A percentile compares a stretch with the other conserved stretches of the same genome.
Conservation (phyloP, 2,329 filamentous ascomycete genomes). For the Plectosphaerella cucumerina region DNA sequence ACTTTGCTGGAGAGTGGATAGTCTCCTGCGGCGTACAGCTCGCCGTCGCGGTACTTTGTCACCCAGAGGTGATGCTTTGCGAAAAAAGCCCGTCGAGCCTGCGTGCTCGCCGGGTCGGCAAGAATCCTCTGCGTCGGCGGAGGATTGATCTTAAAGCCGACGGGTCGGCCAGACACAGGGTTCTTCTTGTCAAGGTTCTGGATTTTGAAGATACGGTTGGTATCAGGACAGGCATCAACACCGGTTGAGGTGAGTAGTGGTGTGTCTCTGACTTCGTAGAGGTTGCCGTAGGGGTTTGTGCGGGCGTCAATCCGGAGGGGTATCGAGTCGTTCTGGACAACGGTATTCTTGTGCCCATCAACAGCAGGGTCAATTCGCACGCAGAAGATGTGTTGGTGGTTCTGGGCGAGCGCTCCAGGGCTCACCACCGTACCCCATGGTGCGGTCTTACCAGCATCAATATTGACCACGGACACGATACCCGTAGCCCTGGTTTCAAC, state of each 20-base stretch:
- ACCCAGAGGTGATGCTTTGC: slow-evolving; percentile 18
- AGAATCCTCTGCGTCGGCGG: slow-evolving; percentile 4
- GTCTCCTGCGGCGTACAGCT: slow-evolving; percentile 21
- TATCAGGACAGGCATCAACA: slow-evolving; percentile 12
- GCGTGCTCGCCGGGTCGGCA: background rate
- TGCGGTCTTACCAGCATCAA: slow-evolving; percentile 43
- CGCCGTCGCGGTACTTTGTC: slow-evolving; percentile 19
- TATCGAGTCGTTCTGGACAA: slow-evolving; percentile 53
- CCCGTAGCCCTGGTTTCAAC: slow-evolving; percentile 21
- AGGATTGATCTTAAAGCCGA: slow-evolving; percentile 19
- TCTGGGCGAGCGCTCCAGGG: slow-evolving; percentile 48
- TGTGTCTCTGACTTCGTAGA: slow-evolving; percentile 36
- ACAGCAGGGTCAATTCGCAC: slow-evolving; percentile 51
- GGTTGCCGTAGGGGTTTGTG: slow-evolving; percentile 46
- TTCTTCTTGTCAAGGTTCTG: slow-evolving; percentile 23
- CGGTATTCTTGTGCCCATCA: slow-evolving; percentile 47
- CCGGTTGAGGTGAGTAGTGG: slow-evolving; percentile 35
- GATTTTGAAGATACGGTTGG: slow-evolving; percentile 31
- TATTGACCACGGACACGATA: slow-evolving; percentile 39
- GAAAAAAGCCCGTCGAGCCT: slow-evolving; percentile 3
- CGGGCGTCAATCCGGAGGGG: slow-evolving; percentile 37
- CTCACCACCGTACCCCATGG: slow-evolving; percentile 32
- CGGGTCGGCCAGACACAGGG: slow-evolving; percentile 21
- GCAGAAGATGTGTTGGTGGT: slow-evolving; percentile 56
- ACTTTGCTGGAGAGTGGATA: slow-evolving; percentile 34